Evolutionary conservation across 805 yeast species (phyloP), one percentile per base, ranked within the genome.

Genomic region (Nakazawaea ambrosiae): DNA sequence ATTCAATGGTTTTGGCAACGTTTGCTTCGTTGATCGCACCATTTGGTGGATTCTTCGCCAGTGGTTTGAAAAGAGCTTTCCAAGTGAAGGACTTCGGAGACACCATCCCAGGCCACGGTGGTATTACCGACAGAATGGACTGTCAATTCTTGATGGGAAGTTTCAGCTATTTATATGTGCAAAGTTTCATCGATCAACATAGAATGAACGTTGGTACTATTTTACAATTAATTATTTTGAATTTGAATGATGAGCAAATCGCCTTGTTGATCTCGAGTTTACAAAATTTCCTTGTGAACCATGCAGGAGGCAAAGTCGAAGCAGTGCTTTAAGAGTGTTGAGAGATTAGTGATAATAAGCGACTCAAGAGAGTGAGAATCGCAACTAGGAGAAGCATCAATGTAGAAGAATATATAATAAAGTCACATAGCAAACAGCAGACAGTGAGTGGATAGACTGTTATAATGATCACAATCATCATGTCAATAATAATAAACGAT

Each of bases 21-120:
- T 92, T 92, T 68, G 97, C 98, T 2, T 90, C 97, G 0, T 70
- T 92, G 47, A 81, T 92, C 58, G 98, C 98, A 3, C 98, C 98
- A 42, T 92, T 92, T 56, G 98, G 98, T 38, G 98, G 98, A 2
- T 92, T 92, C 59, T 92, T 92, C 53, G 97, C 97, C 5, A 81
- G 94, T 37, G 98, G 97, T n/a, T 70, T 92, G 50, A 92, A 92
- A 66, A 78, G 98, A 61, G 87, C 97, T 11, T 89, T 92, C 64
- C 85, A 90, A 53, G 88, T 89, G 39, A 92, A 92, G 63, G 98
- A 92, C 61, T 92, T 92, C 54, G 98, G 97, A 48, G 95, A 90
- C 54, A 90, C 97, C 8, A 92, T 92, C 49, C 98, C 98, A 12
- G 98, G 98, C 23, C 98, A 92, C 56, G 98, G 98, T 45, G 98